Conservation (phyloP, 768 basidiomycete genomes). For the Amanita pseudoporphyria region DNA sequence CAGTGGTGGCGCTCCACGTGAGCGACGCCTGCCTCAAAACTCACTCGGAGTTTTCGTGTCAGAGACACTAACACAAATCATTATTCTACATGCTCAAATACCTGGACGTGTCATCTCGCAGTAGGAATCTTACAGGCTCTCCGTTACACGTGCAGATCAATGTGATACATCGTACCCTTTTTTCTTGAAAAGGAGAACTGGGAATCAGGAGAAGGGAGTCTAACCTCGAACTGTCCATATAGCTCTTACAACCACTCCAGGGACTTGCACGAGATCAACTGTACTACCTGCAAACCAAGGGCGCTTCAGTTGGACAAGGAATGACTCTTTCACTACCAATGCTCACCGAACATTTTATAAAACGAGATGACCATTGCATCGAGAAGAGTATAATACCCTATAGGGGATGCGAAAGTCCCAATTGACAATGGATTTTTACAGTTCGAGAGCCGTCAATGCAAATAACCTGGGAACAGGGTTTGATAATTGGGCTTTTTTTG, state of each 20-base stretch:
- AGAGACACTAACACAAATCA: no score
- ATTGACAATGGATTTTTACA: constrained; percentile 60
- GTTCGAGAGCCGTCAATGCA: constrained; percentile 69
- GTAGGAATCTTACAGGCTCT: constrained; percentile 48
- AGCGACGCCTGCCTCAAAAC: no score
- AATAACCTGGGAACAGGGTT: constrained; percentile 47
- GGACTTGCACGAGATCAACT: constrained; percentile 77
- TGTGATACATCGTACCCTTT: constrained; percentile 79
- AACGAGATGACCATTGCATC: constrained; percentile 82
- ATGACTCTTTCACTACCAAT: constrained; percentile 62
- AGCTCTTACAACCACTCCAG: constrained; percentile 53
- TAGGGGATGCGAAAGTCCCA: constrained; percentile 49
- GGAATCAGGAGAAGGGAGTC: constrained; percentile 10
- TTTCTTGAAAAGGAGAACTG: constrained; percentile 39
- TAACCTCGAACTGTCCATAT: constrained; percentile 75
- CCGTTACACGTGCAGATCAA: constrained; percentile 66
- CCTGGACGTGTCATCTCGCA: no score
- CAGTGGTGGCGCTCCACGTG: no score
- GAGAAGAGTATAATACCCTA: constrained; percentile 67
- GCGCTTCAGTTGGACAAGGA: constrained; percentile 47
- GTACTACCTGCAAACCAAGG: constrained; percentile 86
- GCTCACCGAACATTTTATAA: constrained; percentile 89
- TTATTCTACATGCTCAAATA: no score
- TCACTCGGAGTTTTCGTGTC: no score
- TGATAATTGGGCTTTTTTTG: constrained; percentile 36